Evolutionary conservation across 306 rosid genomes (phyloP), one percentile per base, ranked within the genome.

Genomic region (Cajanus cajan): DNA sequence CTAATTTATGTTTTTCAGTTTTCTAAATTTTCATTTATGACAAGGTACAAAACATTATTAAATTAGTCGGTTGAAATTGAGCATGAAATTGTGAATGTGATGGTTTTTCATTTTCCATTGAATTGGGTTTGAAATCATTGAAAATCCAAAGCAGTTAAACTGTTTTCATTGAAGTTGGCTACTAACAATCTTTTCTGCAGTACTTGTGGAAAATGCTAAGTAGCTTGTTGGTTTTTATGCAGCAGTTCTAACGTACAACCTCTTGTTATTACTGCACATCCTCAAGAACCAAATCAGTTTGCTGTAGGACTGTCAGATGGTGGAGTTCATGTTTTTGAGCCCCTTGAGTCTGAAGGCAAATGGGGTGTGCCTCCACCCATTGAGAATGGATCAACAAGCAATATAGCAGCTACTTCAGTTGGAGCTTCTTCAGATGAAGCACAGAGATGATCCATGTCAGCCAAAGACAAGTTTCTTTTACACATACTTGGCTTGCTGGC

Each of bases 191-290:
- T 48, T 81, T 28, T 36, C 14, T 24, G 66, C 21, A 21, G 78
- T 61, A 25, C 71, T 63, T 33, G 0, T 36, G 62, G 63, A 45
- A 67, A 70, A 63, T 45, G 6, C 45, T 80, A 37, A 65, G 77
- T 58, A 33, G 25, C 80, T 59, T 18, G 78, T 43, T 59, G 68
- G 78, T 72, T 71, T 48, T 40, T 7, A 71, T 81, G 87, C 84
- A 36, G 85, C 94, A 95, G 87, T 71, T 87, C 97, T 48, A 89
- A 76, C 4, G 88, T 85, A 74, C 98, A 91, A 61, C 96, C 98
- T 7, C 94, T 90, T 0, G 99, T 95, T 66, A 89, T 93, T 28
- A 94, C 99, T 2, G 99, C 96, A n/a, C 99, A 95, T 80, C 99
- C 99, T 8, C 99, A 93, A 76, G 99, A 95, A 86, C 78, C 99